Evolutionary conservation across 208 protist species (phyloP).

Genomic region (Leishmania arabica): DNA sequence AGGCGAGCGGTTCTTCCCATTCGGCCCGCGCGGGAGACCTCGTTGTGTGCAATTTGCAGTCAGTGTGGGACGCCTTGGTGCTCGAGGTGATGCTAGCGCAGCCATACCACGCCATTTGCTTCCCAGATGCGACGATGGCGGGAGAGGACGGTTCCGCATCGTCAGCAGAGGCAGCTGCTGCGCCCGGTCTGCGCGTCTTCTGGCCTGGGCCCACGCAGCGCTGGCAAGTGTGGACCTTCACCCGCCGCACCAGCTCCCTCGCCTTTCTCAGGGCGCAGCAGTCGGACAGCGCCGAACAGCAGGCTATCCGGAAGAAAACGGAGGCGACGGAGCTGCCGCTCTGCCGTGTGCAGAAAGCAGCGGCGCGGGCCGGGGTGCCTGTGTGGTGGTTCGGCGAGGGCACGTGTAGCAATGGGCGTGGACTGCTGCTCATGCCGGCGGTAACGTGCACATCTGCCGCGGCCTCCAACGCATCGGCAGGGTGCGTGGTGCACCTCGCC

Average conservation of each 20-base stretch:
- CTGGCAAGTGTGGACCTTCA: constrained; percentile 63
- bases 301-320: constrained; percentile 10
- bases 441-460: constrained; percentile 1
- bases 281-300: neutral
- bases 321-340: constrained; percentile 23
- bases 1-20: neutral
- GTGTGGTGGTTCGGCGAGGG: constrained; percentile 72
- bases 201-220: constrained; percentile 66
- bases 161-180: neutral
- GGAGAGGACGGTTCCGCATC: neutral
- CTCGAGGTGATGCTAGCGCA: constrained; percentile 58
- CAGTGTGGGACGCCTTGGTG: constrained; percentile 68
- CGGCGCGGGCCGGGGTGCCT: constrained; percentile 37
- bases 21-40: constrained; percentile 48
- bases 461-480: neutral
- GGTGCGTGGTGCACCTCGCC: constrained; percentile 37
- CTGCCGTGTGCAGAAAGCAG: constrained; percentile 35
- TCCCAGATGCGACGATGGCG: constrained; percentile 14
- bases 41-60: constrained; percentile 70
- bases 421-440: constrained; percentile 44
- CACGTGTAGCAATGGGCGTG: constrained; percentile 77
- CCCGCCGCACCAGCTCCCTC: constrained; percentile 44
- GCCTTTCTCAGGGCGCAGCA: constrained; percentile 33
- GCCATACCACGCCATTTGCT: constrained; percentile 31
- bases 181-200: constrained; percentile 38